Evolutionary conservation across 495 filamentous ascomycete genomes (phyloP).

Genomic region (Aspergillus nidulans): DNA sequence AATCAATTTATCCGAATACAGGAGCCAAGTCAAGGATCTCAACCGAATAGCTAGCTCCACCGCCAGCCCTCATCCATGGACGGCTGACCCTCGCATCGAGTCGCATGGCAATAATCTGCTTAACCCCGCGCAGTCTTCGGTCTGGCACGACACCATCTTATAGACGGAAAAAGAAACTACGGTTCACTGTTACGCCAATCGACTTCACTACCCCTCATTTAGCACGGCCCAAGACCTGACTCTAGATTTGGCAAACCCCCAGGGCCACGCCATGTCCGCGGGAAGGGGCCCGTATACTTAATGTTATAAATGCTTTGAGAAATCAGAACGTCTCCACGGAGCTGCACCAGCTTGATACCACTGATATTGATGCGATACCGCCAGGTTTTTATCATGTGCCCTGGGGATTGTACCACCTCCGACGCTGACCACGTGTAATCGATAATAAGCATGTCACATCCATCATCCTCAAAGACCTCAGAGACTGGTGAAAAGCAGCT

Average conservation of each 20-base stretch:
- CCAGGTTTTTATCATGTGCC: not conserved
- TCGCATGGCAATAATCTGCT: slow-evolving; percentile 1
- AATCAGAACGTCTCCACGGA: slow-evolving; percentile 10
- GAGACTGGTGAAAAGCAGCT: not conserved
- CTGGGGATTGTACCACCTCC: not conserved
- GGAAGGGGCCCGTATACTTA: not conserved
- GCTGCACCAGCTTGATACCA: not conserved
- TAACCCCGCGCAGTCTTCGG: slow-evolving; percentile 9
- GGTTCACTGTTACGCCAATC: not conserved
- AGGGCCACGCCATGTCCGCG: slow-evolving; percentile 2
- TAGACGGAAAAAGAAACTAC: slow-evolving; percentile 1
- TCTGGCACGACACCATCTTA: not conserved
- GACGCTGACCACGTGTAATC: slow-evolving; percentile 6
- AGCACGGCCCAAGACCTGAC: not conserved
- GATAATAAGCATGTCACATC: not conserved
- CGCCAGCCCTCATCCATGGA: slow-evolving; percentile 9
- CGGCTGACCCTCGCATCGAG: slow-evolving; percentile 9
- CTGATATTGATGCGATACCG: not conserved
- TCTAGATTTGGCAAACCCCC: not conserved
- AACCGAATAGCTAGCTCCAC: slow-evolving; percentile 3
- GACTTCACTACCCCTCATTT: slow-evolving; percentile 10
- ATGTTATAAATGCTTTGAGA: slow-evolving; percentile 10
- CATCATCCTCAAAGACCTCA: not conserved
- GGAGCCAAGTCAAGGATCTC: slow-evolving; percentile 9
- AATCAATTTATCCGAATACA: slow-evolving; percentile 11